phyloP scores from a whole-genome alignment of 225 moss, liverwort and hornwort species.

The Marchantia paleacea region DNA sequence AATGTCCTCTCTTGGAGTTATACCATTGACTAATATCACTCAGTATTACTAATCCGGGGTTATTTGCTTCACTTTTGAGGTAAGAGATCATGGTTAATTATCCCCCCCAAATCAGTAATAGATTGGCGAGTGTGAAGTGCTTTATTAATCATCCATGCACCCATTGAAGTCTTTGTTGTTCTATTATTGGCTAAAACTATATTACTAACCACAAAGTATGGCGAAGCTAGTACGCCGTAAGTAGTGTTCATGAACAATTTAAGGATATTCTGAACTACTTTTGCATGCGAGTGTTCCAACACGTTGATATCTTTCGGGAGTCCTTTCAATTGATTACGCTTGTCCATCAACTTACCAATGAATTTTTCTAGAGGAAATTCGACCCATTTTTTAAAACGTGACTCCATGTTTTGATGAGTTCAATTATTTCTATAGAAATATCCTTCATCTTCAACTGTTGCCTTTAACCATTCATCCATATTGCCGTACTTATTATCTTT shows the following conservation, averaged over 20 bases:
- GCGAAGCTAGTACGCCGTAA: too few relatives aligned
- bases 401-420: conserved; percentile 17
- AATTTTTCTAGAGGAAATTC: conserved; percentile 12
- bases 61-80: background rate
- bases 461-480: too few relatives aligned
- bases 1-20: conserved; percentile 7
- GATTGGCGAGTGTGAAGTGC: background rate
- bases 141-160: too few relatives aligned
- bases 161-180: too few relatives aligned
- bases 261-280: conserved; percentile 10
- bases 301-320: conserved; percentile 6
- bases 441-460: background rate
- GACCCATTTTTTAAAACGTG: conserved; percentile 17
- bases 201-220: too few relatives aligned
- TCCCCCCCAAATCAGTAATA: background rate
- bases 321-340: conserved; percentile 4
- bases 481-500: too few relatives aligned
- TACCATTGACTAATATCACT: conserved; percentile 1
- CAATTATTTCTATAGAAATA: conserved; percentile 2
- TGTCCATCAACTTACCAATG: conserved; percentile 12
- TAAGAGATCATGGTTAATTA: background rate
- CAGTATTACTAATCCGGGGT: background rate
- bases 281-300: conserved; percentile 5
- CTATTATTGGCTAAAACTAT: too few relatives aligned
- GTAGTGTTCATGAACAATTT: conserved; percentile 12